Percentiles rank a stretch among this genome's conserved stretches.
Evolutionary conservation across 2,329 filamentous ascomycete species (phyloP).

Genomic region (Fusarium buharicum): DNA sequence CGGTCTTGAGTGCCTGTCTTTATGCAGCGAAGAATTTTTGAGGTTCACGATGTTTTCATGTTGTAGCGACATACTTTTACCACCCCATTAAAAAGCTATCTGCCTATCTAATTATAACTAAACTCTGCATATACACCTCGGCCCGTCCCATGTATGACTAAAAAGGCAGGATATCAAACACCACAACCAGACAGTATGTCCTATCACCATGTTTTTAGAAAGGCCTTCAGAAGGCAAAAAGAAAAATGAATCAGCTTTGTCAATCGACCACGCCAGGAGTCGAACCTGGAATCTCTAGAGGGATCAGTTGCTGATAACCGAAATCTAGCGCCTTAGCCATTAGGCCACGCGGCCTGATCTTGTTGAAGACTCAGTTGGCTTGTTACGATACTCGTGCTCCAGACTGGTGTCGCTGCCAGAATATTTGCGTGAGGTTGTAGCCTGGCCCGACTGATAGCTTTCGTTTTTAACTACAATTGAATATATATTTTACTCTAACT

Average conservation of each 20-base stretch:
- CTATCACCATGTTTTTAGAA: neutral
- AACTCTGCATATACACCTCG: neutral
- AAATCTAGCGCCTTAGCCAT: slow-evolving; percentile 35
- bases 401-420: neutral
- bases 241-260: neutral
- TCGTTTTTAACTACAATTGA: too few relatives aligned
- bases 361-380: neutral
- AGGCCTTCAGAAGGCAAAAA: neutral
- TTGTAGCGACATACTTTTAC: neutral
- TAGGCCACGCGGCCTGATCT: slow-evolving; percentile 30
- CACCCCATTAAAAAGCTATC: neutral
- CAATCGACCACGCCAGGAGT: slow-evolving; percentile 30
- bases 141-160: neutral
- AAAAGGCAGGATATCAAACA: neutral
- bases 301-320: slow-evolving; percentile 9
- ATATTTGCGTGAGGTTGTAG: neutral
- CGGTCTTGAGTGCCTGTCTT: neutral
- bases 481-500: too few relatives aligned
- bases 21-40: neutral
- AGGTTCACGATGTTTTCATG: neutral
- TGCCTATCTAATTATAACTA: neutral
- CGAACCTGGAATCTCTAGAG: slow-evolving; percentile 36
- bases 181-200: neutral
- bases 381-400: neutral
- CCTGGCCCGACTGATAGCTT: too few relatives aligned